These are phyloP conservation scores for Borealophlyctis nickersoniae DNA, from an alignment of 192 early-diverging fungal genomes.

Conservation along the genomic window DNA sequence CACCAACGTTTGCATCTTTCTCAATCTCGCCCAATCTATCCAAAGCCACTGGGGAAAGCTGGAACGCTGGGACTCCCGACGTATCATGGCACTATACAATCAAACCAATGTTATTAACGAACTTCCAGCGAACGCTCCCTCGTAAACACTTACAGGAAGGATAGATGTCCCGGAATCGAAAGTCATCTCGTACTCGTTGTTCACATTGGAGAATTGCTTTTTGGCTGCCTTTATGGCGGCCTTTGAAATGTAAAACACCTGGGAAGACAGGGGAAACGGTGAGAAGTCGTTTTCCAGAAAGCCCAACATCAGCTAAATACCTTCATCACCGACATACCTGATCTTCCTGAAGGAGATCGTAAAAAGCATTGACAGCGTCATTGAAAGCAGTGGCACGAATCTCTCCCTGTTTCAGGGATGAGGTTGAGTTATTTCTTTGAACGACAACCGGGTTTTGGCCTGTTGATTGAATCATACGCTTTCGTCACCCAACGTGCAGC, in stretches of 20 bases:
- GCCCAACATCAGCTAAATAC: too few species aligned
- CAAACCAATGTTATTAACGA: too few species aligned
- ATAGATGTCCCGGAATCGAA: constrained; percentile 72
- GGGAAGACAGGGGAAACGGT: too few species aligned
- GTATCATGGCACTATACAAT: constrained; percentile 51
- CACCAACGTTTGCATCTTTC: constrained; percentile 66
- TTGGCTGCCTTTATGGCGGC: constrained; percentile 79
- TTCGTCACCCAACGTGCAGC: constrained; percentile 82
- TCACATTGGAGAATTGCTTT: constrained; percentile 68
- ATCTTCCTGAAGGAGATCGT: constrained; percentile 72
- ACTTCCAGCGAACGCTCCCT: constrained; percentile 31
- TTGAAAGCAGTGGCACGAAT: constrained; percentile 95
- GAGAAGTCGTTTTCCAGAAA: too few species aligned
- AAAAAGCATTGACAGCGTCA: constrained; percentile 75
- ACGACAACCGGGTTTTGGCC: neutral
- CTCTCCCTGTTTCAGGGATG: constrained; percentile 65
- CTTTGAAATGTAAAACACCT: constrained; percentile 77
- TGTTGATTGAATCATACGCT: constrained; percentile 53
- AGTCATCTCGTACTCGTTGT: constrained; percentile 91
- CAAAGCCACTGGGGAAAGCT: constrained; percentile 71
- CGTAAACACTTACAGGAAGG: constrained; percentile 47
- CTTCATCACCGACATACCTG: constrained; percentile 20
- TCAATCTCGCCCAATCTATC: constrained; percentile 63
- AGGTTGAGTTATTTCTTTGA: neutral
- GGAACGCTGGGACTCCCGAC: constrained; percentile 47